phyloP scores from a whole-genome alignment of 345 rosid genomes.

The Diplotaxis tenuifolia region DNA sequence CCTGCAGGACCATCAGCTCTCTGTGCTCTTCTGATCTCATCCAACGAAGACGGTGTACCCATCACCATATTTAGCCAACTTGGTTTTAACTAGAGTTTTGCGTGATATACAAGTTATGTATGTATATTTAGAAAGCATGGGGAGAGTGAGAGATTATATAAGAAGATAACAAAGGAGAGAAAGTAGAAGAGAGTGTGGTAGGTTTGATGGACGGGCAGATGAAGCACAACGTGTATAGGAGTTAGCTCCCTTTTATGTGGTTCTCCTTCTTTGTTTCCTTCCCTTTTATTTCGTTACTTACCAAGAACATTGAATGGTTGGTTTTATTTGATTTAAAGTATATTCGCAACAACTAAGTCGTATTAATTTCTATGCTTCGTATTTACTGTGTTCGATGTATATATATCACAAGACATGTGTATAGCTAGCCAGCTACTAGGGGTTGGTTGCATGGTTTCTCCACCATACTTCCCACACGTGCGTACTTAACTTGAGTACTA shows the following conservation, averaged over 20 bases:
- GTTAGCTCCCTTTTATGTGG: constrained; percentile 30
- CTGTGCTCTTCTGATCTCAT: constrained; percentile 58
- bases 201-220: constrained; percentile 55
- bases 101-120: constrained; percentile 1
- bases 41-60: constrained; percentile 32
- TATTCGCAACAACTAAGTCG: background rate
- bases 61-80: constrained; percentile 8
- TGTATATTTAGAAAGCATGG: background rate
- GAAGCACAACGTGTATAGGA: constrained; percentile 42
- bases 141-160: constrained; percentile 20
- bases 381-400: background rate
- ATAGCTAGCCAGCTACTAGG: background rate
- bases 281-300: constrained; percentile 32
- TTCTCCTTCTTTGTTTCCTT: constrained; percentile 11
- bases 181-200: constrained; percentile 33
- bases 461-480: constrained; percentile 25
- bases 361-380: background rate
- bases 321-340: background rate
- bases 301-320: constrained; percentile 36
- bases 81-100: background rate
- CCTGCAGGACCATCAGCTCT: constrained; percentile 63
- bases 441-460: constrained; percentile 15
- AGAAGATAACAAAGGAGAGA: background rate
- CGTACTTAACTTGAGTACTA: constrained; percentile 22
- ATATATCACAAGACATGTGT: background rate